Base-by-base conservation (phyloP, 2,329 filamentous ascomycete genomes). In the Davidsoniella neocaledoniae region DNA sequence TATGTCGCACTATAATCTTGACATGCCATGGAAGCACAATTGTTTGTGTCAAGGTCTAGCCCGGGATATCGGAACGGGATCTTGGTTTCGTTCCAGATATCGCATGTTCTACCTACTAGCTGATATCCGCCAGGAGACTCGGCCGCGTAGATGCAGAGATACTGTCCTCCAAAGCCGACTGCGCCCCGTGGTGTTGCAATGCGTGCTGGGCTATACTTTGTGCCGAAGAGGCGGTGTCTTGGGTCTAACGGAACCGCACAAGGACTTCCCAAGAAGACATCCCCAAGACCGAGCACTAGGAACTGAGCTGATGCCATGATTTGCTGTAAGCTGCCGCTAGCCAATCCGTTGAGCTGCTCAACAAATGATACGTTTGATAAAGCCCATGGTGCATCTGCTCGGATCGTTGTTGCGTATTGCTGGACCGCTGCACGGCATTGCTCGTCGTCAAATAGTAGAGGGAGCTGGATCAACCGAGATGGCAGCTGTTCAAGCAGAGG, bases 331-430 rank as follows among this genome's bases (percentile, higher is more conserved):
- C 58, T 56, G 2, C 57, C 54, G 12, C n/a, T 17, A 4, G 40
- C 37, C 14, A 64, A 53, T 0, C 58, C 62, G 51, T 66, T 66
- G 9, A 65, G 55, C 41, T 56, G 53, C 46, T 62, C 58, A 2
- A 68, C 54, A 50, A 81, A 82, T 1, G 71, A 66, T 39, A 79
- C 65, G 49, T 80, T 80, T 55, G 76, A 73, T 0, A 78, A 78
- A 0, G 81, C 65, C 57, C 78, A 82, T 0, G 74, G 70, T 0
- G 78, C 78, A 45, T 76, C 70, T 1, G 72, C 68, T 5, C 78
- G 68, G 54, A 79, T 76, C 0, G 76, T 80, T 21, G 73, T 72
- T 58, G 72, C 72, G 59, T 82, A 82, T 3, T 77, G 68, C 43
- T 73, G 63, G 0, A 77, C 69, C 0, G 77, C 76, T 33, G 73